These are phyloP conservation scores for Trypanosoma grayi DNA, from an alignment of 208 protist species.

Conservation along the genomic window DNA sequence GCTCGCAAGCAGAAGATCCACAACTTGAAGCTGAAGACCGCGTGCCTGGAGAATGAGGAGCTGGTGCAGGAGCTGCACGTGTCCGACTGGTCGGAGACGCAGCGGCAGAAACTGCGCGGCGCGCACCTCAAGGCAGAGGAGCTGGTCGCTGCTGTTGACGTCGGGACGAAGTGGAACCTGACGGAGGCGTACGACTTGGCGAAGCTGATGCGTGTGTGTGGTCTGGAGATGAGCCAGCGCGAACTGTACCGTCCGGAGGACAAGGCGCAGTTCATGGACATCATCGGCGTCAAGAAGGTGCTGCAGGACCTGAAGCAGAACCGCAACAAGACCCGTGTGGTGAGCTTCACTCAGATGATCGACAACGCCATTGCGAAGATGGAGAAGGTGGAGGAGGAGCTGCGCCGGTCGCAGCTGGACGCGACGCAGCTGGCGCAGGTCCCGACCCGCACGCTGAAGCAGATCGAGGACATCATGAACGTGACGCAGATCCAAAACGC, in stretches of 20 bases:
- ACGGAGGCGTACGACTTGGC: constrained; percentile 78
- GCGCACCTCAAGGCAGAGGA: constrained; percentile 77
- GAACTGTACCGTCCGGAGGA: constrained; percentile 80
- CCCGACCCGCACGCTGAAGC: constrained; percentile 60
- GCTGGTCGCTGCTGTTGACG: constrained; percentile 62
- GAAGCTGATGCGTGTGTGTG: constrained; percentile 77
- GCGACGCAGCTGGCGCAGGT: constrained; percentile 71
- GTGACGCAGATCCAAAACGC: constrained; percentile 71
- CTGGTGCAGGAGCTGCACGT: constrained; percentile 82
- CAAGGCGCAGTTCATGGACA: constrained; percentile 74
- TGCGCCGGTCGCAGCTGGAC: constrained; percentile 58
- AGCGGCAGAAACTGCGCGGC: constrained; percentile 70
- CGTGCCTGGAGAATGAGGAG: constrained; percentile 78
- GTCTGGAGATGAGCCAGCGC: constrained; percentile 59
- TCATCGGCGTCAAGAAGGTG: constrained; percentile 75
- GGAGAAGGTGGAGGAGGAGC: constrained; percentile 81
- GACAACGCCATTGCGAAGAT: constrained; percentile 78
- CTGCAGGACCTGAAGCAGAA: constrained; percentile 78
- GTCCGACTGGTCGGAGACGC: constrained; percentile 79
- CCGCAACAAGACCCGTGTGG: constrained; percentile 78
- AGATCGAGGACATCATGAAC: constrained; percentile 82
- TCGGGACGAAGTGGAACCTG: constrained; percentile 83
- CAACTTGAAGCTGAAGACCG: constrained; percentile 87
- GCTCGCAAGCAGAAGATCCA: constrained; percentile 87
- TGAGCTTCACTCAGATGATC: constrained; percentile 76